These are phyloP conservation scores for Aspergillus leporis DNA, from an alignment of 495 filamentous ascomycete genomes.

Conservation along the genomic window DNA sequence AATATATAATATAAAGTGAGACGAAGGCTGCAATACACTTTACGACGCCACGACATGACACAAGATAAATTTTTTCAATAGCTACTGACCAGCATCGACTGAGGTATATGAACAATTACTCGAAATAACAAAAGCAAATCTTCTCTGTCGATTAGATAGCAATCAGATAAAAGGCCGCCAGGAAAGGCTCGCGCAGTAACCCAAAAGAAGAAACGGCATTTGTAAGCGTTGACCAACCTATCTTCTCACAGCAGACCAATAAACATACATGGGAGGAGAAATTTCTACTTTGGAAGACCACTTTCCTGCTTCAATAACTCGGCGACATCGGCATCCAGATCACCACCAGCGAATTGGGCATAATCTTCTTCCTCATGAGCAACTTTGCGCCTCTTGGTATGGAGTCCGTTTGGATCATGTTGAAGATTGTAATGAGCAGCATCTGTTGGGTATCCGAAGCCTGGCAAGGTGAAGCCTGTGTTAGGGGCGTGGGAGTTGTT, in stretches of 20 bases:
- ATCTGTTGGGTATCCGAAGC: constrained; percentile 36
- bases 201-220: not conserved
- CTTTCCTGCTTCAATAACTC: constrained; percentile 67
- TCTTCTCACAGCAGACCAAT: not conserved
- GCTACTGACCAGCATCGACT: not conserved
- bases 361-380: constrained; percentile 69
- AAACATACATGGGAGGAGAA: not conserved
- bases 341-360: constrained; percentile 65
- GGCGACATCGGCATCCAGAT: constrained; percentile 80
- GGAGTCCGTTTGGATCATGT: constrained; percentile 36
- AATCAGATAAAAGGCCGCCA: not conserved
- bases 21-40: not conserved
- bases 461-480: constrained; percentile 33
- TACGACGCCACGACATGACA: not conserved
- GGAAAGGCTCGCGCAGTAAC: not conserved
- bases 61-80: not conserved
- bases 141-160: not conserved
- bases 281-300: constrained; percentile 7
- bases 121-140: not conserved
- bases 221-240: not conserved
- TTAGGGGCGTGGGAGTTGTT: constrained; percentile 25
- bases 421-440: constrained; percentile 39
- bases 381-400: constrained; percentile 73
- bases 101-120: not conserved
- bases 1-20: constrained; percentile 9